A percentile compares a stretch with the other conserved stretches of the same genome.
phyloP scores from a whole-genome alignment of 2,329 filamentous ascomycete genomes.

The Paraphaeosphaeria sporulosa region DNA sequence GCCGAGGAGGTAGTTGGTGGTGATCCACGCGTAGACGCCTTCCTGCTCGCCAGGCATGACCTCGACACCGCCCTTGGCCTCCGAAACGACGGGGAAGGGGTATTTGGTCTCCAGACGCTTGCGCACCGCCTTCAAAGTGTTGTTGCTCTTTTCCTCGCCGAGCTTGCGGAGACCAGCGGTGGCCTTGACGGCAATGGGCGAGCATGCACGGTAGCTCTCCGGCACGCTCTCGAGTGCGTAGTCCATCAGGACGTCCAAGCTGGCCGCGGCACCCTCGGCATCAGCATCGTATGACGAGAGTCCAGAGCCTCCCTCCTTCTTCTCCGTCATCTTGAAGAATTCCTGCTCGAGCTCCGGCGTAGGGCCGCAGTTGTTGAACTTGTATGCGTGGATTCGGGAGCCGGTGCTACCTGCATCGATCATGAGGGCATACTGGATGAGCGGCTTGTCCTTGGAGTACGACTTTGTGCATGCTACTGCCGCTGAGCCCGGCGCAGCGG shows the following conservation, averaged over 20 bases:
- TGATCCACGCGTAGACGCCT: conserved; percentile 99
- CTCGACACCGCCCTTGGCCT: conserved; percentile 84
- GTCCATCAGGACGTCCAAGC: conserved; percentile 85
- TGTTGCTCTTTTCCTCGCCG: conserved; percentile 79
- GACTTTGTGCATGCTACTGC: conserved; percentile 79
- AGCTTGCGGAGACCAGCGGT: conserved; percentile 92
- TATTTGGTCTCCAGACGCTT: conserved; percentile 84
- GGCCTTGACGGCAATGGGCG: conserved; percentile 95
- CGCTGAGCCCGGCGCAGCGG: conserved; percentile 65
- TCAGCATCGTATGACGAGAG: conserved; percentile 88
- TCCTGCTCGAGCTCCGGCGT: conserved; percentile 95
- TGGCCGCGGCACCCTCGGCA: conserved; percentile 86
- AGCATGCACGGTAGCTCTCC: conserved; percentile 88
- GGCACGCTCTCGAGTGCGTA: conserved; percentile 86
- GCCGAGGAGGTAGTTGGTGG: conserved; percentile 95
- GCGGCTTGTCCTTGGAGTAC: conserved; percentile 84
- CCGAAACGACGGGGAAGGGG: conserved; percentile 91
- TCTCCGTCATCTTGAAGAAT: conserved; percentile 91
- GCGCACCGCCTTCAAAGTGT: conserved; percentile 86
- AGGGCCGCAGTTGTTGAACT: conserved; percentile 97
- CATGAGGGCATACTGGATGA: conserved; percentile 98
- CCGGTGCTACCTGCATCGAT: conserved; percentile 98
- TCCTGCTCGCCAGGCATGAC: conserved; percentile 99
- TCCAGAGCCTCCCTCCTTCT: conserved; percentile 77
- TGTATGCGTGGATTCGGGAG: conserved; percentile 97